phyloP scores from a whole-genome alignment of 306 rosid species.

The Casuarina equisetifolia region DNA sequence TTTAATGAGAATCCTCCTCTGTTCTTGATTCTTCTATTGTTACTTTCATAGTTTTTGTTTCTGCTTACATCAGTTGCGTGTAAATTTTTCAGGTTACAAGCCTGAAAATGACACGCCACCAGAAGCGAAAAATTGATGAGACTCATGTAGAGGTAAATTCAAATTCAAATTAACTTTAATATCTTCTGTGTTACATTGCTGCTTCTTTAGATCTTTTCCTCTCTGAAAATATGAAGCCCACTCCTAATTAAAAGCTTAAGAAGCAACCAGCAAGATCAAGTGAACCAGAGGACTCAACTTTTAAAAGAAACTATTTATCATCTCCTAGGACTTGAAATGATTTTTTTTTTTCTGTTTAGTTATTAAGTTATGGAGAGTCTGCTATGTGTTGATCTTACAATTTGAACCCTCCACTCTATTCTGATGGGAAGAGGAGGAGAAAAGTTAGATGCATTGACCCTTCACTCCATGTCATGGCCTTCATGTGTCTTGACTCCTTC shows the following conservation, averaged over 20 bases:
- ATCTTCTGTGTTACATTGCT: background rate
- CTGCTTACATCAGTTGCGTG: background rate
- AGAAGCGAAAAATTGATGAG: constrained; percentile 96
- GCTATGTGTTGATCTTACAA: constrained; percentile 12
- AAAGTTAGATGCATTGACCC: background rate
- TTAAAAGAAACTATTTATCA: background rate
- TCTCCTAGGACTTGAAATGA: background rate
- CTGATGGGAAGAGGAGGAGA: constrained; percentile 17
- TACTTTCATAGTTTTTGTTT: background rate
- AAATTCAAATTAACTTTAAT: background rate
- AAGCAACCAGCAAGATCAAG: background rate
- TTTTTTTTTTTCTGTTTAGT: constrained; percentile 19
- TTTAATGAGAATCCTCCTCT: background rate
- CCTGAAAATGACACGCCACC: constrained; percentile 99
- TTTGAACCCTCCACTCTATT: constrained; percentile 9
- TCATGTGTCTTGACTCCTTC: background rate
- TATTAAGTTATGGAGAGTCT: background rate
- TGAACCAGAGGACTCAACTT: background rate
- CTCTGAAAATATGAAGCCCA: background rate
- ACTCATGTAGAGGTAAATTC: constrained; percentile 92
- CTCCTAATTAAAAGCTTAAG: background rate
- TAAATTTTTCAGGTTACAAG: constrained; percentile 73
- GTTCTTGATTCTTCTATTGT: background rate
- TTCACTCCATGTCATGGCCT: background rate
- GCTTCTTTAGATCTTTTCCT: background rate